These are phyloP conservation scores for Trichosporon coremiiforme DNA, from an alignment of 1,284 basidiomycete genomes.

Conservation along the genomic window DNA sequence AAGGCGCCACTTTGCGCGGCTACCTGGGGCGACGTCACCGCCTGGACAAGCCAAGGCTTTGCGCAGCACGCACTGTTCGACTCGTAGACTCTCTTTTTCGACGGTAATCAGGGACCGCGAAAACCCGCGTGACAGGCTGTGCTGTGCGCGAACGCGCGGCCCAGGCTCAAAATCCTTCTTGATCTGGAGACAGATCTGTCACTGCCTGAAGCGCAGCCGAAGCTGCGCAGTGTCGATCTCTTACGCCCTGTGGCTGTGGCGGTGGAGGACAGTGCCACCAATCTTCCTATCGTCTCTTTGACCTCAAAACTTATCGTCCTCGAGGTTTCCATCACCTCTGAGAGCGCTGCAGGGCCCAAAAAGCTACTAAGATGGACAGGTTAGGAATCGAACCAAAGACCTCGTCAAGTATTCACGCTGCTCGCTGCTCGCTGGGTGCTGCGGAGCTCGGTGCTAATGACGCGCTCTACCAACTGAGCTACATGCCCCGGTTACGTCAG, in stretches of 20 bases:
- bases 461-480: conserved; percentile 7
- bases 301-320: neutral
- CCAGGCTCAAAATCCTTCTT: neutral
- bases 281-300: neutral
- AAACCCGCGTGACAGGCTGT: no score
- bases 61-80: no score
- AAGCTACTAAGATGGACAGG: neutral
- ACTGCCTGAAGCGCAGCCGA: neutral
- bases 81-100: no score
- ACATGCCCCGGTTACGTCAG: neutral
- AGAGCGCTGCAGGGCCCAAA: neutral
- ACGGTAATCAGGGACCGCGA: no score
- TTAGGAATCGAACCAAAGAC: conserved; percentile 11
- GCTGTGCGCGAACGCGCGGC: no score
- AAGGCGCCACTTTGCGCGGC: no score
- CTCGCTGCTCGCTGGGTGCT: neutral
- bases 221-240: neutral
- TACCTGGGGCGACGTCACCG: no score
- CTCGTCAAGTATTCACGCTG: neutral
- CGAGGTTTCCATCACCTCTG: no score
- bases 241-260: neutral
- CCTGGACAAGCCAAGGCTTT: no score
- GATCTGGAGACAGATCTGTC: neutral
- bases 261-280: neutral
- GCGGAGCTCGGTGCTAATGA: neutral